A percentile compares a stretch with the other conserved stretches of the same genome.
These are phyloP conservation scores for Colletotrichum coccodes DNA, from an alignment of 2,329 filamentous ascomycete genomes.

Conservation along the genomic window DNA sequence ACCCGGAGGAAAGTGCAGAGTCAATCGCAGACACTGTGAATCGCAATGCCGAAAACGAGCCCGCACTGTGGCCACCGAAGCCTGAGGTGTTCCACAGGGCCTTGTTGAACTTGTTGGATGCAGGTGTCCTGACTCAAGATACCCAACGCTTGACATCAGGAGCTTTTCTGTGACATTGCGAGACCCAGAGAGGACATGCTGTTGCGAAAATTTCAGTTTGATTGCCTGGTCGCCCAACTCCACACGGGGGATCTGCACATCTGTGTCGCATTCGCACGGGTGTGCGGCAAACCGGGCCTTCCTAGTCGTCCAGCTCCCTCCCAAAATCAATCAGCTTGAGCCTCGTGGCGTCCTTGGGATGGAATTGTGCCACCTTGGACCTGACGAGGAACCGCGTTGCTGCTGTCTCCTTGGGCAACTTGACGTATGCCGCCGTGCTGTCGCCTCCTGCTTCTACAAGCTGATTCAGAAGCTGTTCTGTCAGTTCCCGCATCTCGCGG, in stretches of 20 bases:
- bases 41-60: neutral
- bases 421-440: conserved; percentile 66
- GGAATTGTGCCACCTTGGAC: conserved; percentile 74
- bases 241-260: conserved; percentile 29
- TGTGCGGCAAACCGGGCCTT: conserved; percentile 18
- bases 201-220: conserved; percentile 11
- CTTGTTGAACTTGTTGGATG: neutral
- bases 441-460: conserved; percentile 65
- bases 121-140: conserved; percentile 15
- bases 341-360: conserved; percentile 69
- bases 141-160: conserved; percentile 22
- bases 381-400: conserved; percentile 72
- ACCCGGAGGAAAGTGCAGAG: conserved; percentile 22
- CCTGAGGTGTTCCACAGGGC: neutral
- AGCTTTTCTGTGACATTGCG: conserved; percentile 28
- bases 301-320: conserved; percentile 66
- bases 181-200: conserved; percentile 14
- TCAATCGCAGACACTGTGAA: conserved; percentile 23
- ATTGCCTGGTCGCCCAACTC: conserved; percentile 22
- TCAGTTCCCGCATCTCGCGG: conserved; percentile 68
- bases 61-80: conserved; percentile 12
- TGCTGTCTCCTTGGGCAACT: conserved; percentile 68
- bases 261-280: conserved; percentile 20
- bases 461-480: conserved; percentile 69
- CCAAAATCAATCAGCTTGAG: conserved; percentile 73